A percentile compares a stretch with the other conserved stretches of the same genome.
phyloP scores from a whole-genome alignment of 306 rosid species.

The Lathyrus sativus region DNA sequence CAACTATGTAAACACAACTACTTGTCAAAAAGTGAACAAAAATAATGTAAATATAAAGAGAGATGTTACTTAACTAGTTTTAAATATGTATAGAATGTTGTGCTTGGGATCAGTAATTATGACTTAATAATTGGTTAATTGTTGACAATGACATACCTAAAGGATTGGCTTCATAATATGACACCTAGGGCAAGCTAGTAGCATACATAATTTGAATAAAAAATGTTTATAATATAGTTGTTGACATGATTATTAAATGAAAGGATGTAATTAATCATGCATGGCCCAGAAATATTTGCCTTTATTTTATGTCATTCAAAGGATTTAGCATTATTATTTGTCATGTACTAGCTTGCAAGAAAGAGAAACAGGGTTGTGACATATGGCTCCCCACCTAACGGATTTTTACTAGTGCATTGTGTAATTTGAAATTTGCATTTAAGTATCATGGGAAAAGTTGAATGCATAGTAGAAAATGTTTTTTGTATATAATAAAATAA shows the following conservation, averaged over 20 bases:
- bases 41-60: too few relatives aligned
- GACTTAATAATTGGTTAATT: constrained; percentile 19
- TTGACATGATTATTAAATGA: constrained; percentile 10
- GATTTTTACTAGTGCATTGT: too few relatives aligned
- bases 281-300: constrained; percentile 16
- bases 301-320: constrained; percentile 27
- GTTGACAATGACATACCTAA: constrained; percentile 23
- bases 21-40: too few relatives aligned
- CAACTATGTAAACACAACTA: too few relatives aligned
- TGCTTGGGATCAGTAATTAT: constrained; percentile 11
- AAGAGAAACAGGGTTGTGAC: not conserved
- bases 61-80: too few relatives aligned
- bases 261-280: constrained; percentile 3
- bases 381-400: not conserved
- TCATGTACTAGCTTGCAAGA: constrained; percentile 22
- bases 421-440: too few relatives aligned
- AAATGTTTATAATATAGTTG: constrained; percentile 15
- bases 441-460: too few relatives aligned
- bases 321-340: constrained; percentile 24
- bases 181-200: constrained; percentile 20
- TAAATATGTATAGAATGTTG: too few relatives aligned
- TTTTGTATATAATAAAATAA: too few relatives aligned
- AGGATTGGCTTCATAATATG: constrained; percentile 29
- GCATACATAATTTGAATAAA: not conserved
- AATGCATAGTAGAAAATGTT: too few relatives aligned